Percentiles rank a stretch among this genome's conserved stretches.
These are phyloP conservation scores for Colletotrichum godetiae DNA, from an alignment of 2,329 filamentous ascomycete species.

Conservation along the genomic window DNA sequence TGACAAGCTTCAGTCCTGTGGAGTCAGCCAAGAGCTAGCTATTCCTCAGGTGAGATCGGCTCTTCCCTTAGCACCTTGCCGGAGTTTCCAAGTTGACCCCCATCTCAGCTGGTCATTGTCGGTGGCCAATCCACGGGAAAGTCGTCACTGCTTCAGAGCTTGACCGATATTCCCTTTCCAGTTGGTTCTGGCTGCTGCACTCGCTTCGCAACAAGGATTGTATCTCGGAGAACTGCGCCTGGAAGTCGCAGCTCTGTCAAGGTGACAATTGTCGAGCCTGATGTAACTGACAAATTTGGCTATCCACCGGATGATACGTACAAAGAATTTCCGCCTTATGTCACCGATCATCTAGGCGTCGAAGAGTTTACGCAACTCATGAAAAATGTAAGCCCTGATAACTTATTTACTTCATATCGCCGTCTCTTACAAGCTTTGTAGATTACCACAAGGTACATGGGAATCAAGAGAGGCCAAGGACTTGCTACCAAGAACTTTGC, in stretches of 20 bases:
- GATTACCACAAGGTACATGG: constrained; percentile 45
- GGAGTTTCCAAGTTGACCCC: neutral
- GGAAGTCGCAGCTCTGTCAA: constrained; percentile 42
- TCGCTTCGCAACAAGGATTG: constrained; percentile 50
- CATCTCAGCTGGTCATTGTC: constrained; percentile 47
- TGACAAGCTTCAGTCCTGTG: constrained; percentile 47
- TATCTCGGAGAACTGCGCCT: constrained; percentile 47
- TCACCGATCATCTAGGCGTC: constrained; percentile 40
- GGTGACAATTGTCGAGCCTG: constrained; percentile 45
- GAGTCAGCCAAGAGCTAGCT: constrained; percentile 43
- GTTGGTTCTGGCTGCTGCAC: constrained; percentile 47
- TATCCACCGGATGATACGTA: constrained; percentile 35
- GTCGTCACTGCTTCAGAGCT: constrained; percentile 49
- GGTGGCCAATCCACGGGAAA: constrained; percentile 51
- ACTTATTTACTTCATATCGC: rapidly evolving
- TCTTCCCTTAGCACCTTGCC: neutral
- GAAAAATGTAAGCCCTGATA: constrained; percentile 40
- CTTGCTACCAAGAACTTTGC: constrained; percentile 48
- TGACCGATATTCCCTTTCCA: constrained; percentile 52
- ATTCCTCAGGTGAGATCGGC: constrained; percentile 47
- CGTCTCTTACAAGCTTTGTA: constrained; percentile 1
- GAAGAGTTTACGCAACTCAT: constrained; percentile 44
- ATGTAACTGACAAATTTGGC: constrained; percentile 38
- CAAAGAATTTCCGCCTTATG: constrained; percentile 38
- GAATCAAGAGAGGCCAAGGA: constrained; percentile 41